Evolutionary conservation across 306 rosid species (phyloP).

Genomic region (Trifolium pratense): DNA sequence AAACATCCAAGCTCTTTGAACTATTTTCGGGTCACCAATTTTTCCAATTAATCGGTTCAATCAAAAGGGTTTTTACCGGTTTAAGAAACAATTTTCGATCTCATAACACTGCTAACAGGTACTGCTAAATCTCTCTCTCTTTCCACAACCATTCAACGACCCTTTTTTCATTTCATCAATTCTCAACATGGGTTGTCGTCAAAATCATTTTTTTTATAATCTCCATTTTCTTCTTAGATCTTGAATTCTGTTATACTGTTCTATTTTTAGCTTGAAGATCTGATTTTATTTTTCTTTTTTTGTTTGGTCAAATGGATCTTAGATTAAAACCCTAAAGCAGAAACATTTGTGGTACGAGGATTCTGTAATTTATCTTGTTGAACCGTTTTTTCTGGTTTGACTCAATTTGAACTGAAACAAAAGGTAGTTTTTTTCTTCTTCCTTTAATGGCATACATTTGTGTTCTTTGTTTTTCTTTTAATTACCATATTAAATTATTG

Average conservation of each 20-base stretch:
- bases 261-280: slow-evolving; percentile 42
- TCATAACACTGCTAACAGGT: slow-evolving; percentile 42
- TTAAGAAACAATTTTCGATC: slow-evolving; percentile 15
- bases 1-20: not conserved
- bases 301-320: slow-evolving; percentile 37
- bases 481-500: not conserved
- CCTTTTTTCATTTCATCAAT: slow-evolving; percentile 17
- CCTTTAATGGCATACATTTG: slow-evolving; percentile 9
- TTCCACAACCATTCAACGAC: slow-evolving; percentile 21
- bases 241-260: slow-evolving; percentile 35
- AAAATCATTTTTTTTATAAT: not conserved
- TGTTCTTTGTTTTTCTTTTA: not conserved
- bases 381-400: slow-evolving; percentile 40
- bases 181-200: slow-evolving; percentile 12
- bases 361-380: slow-evolving; percentile 37
- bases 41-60: not conserved
- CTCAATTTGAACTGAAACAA: slow-evolving; percentile 42
- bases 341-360: slow-evolving; percentile 32
- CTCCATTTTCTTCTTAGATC: slow-evolving; percentile 29
- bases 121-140: slow-evolving; percentile 38
- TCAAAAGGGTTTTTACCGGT: slow-evolving; percentile 14
- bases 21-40: not conserved
- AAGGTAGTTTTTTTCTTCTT: slow-evolving; percentile 30
- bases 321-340: slow-evolving; percentile 46
- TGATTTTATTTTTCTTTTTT: slow-evolving; percentile 13